Evolutionary conservation across 768 basidiomycete species (phyloP), one percentile per base, ranked within the genome.

Genomic region (Gloeostereum incarnatum): DNA sequence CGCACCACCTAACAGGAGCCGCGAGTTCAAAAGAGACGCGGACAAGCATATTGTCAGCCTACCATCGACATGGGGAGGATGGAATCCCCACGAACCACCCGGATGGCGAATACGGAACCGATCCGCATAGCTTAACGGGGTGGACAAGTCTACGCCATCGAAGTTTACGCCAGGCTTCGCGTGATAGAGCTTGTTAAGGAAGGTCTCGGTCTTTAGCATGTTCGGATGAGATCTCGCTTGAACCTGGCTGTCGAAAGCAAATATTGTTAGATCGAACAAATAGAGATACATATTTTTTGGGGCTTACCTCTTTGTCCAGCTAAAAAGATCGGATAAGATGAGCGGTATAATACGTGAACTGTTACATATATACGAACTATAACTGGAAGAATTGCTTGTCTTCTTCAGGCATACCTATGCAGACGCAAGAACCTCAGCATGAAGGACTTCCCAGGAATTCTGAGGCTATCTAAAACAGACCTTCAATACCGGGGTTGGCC

Each of bases 341-440:
- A 23, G n/a, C n/a, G n/a, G n/a, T n/a, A 18, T 20, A 5, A 36
- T n/a, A 27, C 16, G 2, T 10, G n/a, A 21, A 14, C 23, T 3
- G 20, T 9, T 3, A 14, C 20, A 62, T 72, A 37, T 47, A 81
- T n/a, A n/a, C n/a, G n/a, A n/a, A n/a, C 81, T 83, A 84, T 35
- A 85, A 69, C 49, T 75, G 60, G 57, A 79, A 84, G 57, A 86
- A 82, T 47, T 85, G 81, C 36, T 78, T 81, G 46, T 84, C 58
- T n/a, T 67, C 46, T 4, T 43, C 63, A 0, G 81, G 78, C 22
- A 65, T 39, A n/a, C 78, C 77, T 80, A n/a, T n/a, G 29, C n/a
- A 36, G 33, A 16, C 20, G 10, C 13, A 19, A 24, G n/a, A n/a
- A n/a, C n/a, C n/a, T n/a, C n/a, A n/a, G n/a, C n/a, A n/a, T n/a